phyloP scores from a whole-genome alignment of 305 asterid genomes.

The Monarda citriodora region DNA sequence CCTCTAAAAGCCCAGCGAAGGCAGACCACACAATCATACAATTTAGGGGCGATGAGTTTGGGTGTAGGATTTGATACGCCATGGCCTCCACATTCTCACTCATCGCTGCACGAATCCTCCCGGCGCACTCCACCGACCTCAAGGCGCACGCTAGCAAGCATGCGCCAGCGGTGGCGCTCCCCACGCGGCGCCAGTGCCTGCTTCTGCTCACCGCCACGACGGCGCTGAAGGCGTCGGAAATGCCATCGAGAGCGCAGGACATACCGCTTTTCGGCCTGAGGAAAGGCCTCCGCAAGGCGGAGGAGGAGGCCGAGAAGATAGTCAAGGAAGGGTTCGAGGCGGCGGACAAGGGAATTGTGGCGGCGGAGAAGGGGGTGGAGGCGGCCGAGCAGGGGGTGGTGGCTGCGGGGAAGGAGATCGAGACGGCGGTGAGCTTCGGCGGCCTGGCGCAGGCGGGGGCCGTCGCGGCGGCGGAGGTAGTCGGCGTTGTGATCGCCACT shows the following conservation, averaged over 20 bases:
- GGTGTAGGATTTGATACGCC: conserved; percentile 13
- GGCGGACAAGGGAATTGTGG: conserved; percentile 63
- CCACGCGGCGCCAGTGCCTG: conserved; percentile 66
- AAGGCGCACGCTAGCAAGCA: conserved; percentile 22
- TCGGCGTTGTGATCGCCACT: conserved; percentile 66
- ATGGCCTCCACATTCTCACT: conserved; percentile 70
- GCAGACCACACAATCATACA: conserved; percentile 32
- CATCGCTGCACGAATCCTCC: conserved; percentile 36
- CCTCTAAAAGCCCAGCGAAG: conserved; percentile 5
- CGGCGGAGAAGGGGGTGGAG: conserved; percentile 59
- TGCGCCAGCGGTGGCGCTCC: conserved; percentile 37
- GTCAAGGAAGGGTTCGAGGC: conserved; percentile 91
- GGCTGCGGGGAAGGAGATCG: conserved; percentile 61
- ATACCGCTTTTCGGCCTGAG: conserved; percentile 82
- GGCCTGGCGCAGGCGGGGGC: conserved; percentile 79
- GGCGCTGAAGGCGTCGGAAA: conserved; percentile 46
- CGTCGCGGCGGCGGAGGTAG: conserved; percentile 69
- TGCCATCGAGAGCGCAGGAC: conserved; percentile 77
- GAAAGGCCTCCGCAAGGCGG: conserved; percentile 62
- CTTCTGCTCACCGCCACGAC: conserved; percentile 64
- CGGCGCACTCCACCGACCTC: conserved; percentile 30
- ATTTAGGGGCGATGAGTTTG: conserved; percentile 20
- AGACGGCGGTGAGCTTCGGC: conserved; percentile 50
- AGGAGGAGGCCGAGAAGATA: conserved; percentile 70
- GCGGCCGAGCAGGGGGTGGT: conserved; percentile 63